Evolutionary conservation across 805 yeast genomes (phyloP).

Genomic region (Spathaspora arborariae): DNA sequence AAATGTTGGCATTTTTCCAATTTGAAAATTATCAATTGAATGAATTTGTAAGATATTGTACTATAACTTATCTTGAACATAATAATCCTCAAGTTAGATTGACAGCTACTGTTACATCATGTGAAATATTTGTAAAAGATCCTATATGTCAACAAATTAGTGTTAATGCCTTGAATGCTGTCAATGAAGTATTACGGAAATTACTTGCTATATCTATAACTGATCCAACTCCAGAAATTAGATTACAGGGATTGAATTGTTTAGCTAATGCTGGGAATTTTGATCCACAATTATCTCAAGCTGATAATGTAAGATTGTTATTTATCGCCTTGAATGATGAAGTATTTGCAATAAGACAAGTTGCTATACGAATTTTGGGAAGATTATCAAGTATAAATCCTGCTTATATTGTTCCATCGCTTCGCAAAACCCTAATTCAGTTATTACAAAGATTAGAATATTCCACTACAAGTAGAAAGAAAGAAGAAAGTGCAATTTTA

Average conservation of each 20-base stretch:
- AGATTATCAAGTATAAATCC: conserved; percentile 84
- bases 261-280: conserved; percentile 60
- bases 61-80: conserved; percentile 80
- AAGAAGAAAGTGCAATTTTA: conserved; percentile 82
- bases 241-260: conserved; percentile 72
- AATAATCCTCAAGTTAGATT: conserved; percentile 75
- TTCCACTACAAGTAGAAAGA: conserved; percentile 66
- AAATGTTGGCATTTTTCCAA: conserved; percentile 70
- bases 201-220: conserved; percentile 79
- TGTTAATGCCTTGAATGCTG: conserved; percentile 74
- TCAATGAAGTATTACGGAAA: conserved; percentile 79
- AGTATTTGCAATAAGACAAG: conserved; percentile 74
- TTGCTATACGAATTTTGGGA: conserved; percentile 76
- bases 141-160: conserved; percentile 84
- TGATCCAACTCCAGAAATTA: conserved; percentile 81
- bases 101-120: conserved; percentile 80
- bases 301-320: conserved; percentile 79
- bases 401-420: conserved; percentile 90
- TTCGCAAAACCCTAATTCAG: conserved; percentile 83
- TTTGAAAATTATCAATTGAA: conserved; percentile 74
- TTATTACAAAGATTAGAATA: conserved; percentile 80
- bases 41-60: conserved; percentile 83
- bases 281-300: conserved; percentile 92
- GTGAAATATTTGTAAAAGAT: conserved; percentile 70
- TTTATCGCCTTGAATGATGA: conserved; percentile 93